phyloP scores from a whole-genome alignment of 192 early-diverging fungal species.

The Entrophospora sp. region DNA sequence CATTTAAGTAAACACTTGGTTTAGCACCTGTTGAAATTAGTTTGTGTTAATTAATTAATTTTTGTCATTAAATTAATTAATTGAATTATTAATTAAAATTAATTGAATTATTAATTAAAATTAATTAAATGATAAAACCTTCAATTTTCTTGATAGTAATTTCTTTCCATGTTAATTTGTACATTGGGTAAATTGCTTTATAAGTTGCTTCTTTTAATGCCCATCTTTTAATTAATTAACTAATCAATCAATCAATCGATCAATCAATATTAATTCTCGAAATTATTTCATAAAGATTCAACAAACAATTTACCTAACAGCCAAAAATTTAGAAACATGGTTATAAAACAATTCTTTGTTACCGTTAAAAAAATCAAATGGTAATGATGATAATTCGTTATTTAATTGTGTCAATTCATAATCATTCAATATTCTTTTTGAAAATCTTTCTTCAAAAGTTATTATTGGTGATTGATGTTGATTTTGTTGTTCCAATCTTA shows the following conservation, averaged over 20 bases:
- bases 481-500: slow-evolving; percentile 33
- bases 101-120: no score
- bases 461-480: slow-evolving; percentile 28
- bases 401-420: slow-evolving; percentile 31
- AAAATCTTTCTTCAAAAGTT: no score
- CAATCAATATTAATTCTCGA: no score
- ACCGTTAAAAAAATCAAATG: not conserved
- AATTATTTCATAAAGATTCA: not conserved
- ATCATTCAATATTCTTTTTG: slow-evolving; percentile 48
- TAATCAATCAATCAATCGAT: not conserved
- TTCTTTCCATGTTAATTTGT: slow-evolving; percentile 53
- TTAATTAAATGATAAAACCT: no score
- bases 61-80: no score
- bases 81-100: no score
- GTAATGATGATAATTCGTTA: not conserved
- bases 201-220: slow-evolving; percentile 65
- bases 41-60: no score
- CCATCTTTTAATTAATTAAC: slow-evolving; percentile 36
- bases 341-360: not conserved
- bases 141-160: slow-evolving; percentile 44
- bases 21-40: no score
- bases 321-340: not conserved
- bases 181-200: slow-evolving; percentile 59
- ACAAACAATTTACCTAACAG: not conserved
- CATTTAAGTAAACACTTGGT: no score